Evolutionary conservation across 495 filamentous ascomycete genomes (phyloP).

Genomic region (Melanomma pulvis-pyrius): DNA sequence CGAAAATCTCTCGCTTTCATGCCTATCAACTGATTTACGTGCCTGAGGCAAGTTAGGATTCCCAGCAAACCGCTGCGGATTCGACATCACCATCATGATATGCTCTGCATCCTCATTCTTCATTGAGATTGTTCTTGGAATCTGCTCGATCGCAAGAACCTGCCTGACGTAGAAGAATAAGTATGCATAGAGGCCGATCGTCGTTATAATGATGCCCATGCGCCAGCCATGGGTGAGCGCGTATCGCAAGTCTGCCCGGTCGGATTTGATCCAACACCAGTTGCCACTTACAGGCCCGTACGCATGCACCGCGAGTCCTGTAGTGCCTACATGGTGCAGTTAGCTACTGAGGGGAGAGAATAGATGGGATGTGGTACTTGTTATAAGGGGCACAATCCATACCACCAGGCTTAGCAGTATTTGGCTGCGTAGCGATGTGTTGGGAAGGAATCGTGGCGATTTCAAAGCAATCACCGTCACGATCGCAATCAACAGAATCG

Average conservation of each 20-base stretch:
- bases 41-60: not conserved
- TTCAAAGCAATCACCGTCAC: not conserved
- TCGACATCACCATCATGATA: not conserved
- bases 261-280: conserved; percentile 6
- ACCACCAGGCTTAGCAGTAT: not conserved
- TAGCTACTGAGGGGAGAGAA: not conserved
- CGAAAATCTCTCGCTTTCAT: not conserved
- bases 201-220: not conserved
- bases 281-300: conserved; percentile 7
- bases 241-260: not conserved
- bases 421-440: not conserved
- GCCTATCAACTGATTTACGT: not conserved
- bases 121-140: not conserved
- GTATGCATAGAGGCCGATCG: not conserved
- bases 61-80: not conserved
- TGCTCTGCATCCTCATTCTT: not conserved
- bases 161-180: not conserved
- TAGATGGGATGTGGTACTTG: not conserved
- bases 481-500: not conserved
- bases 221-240: conserved; percentile 4
- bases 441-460: not conserved
- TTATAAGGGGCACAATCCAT: not conserved
- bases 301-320: not conserved
- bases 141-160: not conserved
- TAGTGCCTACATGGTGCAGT: not conserved